phyloP scores from a whole-genome alignment of 257 asterid genomes.

The Misopates orontium region DNA sequence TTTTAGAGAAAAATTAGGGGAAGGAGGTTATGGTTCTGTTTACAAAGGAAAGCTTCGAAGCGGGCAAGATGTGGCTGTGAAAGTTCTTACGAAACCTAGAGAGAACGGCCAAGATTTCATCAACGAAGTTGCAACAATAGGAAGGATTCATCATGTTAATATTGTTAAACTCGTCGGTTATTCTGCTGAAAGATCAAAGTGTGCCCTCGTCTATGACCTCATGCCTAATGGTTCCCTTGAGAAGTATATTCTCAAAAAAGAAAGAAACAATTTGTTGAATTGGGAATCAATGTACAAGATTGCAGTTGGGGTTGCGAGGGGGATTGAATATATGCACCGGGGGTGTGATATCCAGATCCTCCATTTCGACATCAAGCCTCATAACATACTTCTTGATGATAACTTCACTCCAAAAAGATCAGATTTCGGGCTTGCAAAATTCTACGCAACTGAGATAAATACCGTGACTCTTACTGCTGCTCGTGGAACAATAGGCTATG shows the following conservation, averaged over 20 bases:
- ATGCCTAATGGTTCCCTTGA: conserved; percentile 40
- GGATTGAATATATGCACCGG: conserved; percentile 29
- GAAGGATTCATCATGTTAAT: conserved; percentile 40
- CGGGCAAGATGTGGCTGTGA: conserved; percentile 30
- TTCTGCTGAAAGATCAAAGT: conserved; percentile 23
- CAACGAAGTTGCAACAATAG: conserved; percentile 36
- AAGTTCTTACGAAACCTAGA: conserved; percentile 24
- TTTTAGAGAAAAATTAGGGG: conserved; percentile 32
- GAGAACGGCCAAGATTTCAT: conserved; percentile 34
- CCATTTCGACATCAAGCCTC: conserved; percentile 36
- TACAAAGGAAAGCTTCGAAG: conserved; percentile 38
- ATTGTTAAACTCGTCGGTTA: conserved; percentile 34
- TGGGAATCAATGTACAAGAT: conserved; percentile 28
- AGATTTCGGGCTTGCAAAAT: conserved; percentile 32
- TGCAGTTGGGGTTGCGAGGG: conserved; percentile 30
- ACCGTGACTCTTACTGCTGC: conserved; percentile 27
- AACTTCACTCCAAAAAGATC: conserved; percentile 29
- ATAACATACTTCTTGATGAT: conserved; percentile 30
- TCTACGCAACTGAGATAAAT: conserved; percentile 7
- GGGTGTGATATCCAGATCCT: conserved; percentile 26
- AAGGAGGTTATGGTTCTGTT: conserved; percentile 35
- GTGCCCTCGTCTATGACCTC: conserved; percentile 34
- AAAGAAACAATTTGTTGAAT: conserved; percentile 7
- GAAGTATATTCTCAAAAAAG: conserved; percentile 6
- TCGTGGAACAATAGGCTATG: conserved; percentile 34